phyloP scores from a whole-genome alignment of 2,329 filamentous ascomycete genomes.

The Curvularia spicifera region DNA sequence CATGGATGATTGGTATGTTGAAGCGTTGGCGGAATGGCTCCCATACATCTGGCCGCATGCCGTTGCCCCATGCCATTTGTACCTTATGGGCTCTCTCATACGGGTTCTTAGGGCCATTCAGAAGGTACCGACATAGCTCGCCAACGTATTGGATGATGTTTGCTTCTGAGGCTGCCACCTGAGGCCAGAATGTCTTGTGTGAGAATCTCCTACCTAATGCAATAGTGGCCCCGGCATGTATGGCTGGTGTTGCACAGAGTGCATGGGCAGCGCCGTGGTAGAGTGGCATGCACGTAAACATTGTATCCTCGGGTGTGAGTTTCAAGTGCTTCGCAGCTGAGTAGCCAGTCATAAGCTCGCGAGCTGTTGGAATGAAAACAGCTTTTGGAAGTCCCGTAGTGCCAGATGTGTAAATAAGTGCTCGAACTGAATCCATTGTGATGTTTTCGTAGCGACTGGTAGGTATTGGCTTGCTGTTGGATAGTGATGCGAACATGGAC shows the following conservation, averaged over 20 bases:
- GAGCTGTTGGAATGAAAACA: slow-evolving; percentile 36
- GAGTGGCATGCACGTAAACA: slow-evolving; percentile 50
- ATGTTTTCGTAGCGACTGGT: slow-evolving; percentile 32
- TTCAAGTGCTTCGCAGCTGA: slow-evolving; percentile 32
- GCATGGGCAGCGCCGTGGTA: slow-evolving; percentile 47
- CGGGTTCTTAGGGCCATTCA: slow-evolving; percentile 43
- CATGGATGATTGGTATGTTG: slow-evolving; percentile 48
- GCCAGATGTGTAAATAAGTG: slow-evolving; percentile 47
- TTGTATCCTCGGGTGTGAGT: slow-evolving; percentile 36
- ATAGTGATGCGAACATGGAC: slow-evolving; percentile 31
- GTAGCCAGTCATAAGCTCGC: slow-evolving; percentile 38
- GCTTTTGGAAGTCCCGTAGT: slow-evolving; percentile 48
- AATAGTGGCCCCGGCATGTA: slow-evolving; percentile 43
- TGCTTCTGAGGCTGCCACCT: slow-evolving; percentile 41
- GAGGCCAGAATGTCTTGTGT: slow-evolving; percentile 49
- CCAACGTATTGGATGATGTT: slow-evolving; percentile 49
- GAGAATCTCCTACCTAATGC: slow-evolving; percentile 43
- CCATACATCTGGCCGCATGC: slow-evolving; percentile 53
- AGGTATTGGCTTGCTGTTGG: slow-evolving; percentile 32
- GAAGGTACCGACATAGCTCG: slow-evolving; percentile 47
- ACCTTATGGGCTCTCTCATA: slow-evolving; percentile 44
- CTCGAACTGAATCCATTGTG: slow-evolving; percentile 35
- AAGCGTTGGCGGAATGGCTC: slow-evolving; percentile 50
- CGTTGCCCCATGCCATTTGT: slow-evolving; percentile 49
- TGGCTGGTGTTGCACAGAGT: slow-evolving; percentile 37